Conservation (phyloP, 2,329 filamentous ascomycete species). For the Ceratocystis destructans region DNA sequence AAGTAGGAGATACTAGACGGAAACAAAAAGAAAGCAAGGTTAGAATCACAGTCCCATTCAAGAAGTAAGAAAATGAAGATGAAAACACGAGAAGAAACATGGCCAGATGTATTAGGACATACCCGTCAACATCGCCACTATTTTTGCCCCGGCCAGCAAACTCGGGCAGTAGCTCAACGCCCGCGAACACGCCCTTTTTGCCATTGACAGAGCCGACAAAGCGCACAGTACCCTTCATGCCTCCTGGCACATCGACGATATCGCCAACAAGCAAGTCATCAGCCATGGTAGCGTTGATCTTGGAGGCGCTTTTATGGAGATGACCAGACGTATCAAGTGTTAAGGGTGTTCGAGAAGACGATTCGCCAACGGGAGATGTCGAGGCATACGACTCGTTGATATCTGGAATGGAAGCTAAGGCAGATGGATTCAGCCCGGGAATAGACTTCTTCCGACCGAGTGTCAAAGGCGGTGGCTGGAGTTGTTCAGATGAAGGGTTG, state of each 20-base stretch:
- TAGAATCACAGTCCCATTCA: too few relatives aligned
- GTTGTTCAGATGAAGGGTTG: slow-evolving; percentile 2
- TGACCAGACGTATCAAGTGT: slow-evolving; percentile 25
- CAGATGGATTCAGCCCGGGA: slow-evolving; percentile 51
- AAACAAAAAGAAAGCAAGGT: not conserved
- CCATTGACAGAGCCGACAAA: slow-evolving; percentile 78
- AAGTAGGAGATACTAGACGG: slow-evolving; percentile 58
- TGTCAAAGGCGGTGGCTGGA: slow-evolving; percentile 12
- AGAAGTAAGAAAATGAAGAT: not conserved
- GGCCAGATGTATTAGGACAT: slow-evolving; percentile 26
- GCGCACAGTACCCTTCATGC: slow-evolving; percentile 79
- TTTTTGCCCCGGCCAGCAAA: slow-evolving; percentile 84
- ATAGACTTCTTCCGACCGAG: slow-evolving; percentile 51
- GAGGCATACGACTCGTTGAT: slow-evolving; percentile 49
- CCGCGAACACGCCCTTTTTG: slow-evolving; percentile 83
- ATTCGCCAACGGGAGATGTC: slow-evolving; percentile 30
- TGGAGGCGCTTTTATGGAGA: slow-evolving; percentile 21
- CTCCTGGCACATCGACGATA: slow-evolving; percentile 77
- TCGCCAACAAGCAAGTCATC: slow-evolving; percentile 61
- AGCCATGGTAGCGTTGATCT: slow-evolving; percentile 15
- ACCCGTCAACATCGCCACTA: slow-evolving; percentile 91
- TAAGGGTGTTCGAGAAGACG: slow-evolving; percentile 22
- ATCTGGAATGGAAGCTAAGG: slow-evolving; percentile 53
- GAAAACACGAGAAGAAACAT: slow-evolving; percentile 6
- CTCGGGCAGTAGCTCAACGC: slow-evolving; percentile 73